Percentiles rank a stretch among this genome's conserved stretches.
phyloP scores from a whole-genome alignment of 495 filamentous ascomycete genomes.

The Symbiotaphrina buchneri region DNA sequence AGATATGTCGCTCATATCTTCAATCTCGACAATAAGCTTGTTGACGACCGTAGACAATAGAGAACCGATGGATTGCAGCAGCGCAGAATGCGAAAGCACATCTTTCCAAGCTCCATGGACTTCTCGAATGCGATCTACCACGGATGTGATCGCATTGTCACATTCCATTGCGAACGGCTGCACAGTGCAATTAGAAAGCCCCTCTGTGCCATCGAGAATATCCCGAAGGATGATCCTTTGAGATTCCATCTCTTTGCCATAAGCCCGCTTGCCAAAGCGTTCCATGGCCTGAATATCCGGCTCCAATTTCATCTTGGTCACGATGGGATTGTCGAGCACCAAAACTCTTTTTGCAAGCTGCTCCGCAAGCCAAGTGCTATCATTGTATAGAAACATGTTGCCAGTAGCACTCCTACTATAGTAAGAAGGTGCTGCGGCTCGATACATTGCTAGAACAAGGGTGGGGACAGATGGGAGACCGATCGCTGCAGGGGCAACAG shows the following conservation, averaged over 20 bases:
- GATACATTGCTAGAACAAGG: slow-evolving; percentile 72
- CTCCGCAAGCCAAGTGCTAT: slow-evolving; percentile 57
- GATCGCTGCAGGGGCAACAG: slow-evolving; percentile 45
- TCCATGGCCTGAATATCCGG: slow-evolving; percentile 51
- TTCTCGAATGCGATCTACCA: slow-evolving; percentile 40
- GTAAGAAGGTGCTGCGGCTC: slow-evolving; percentile 61
- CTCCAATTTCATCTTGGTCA: slow-evolving; percentile 36
- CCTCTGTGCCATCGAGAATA: slow-evolving; percentile 54
- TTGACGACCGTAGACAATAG: slow-evolving; percentile 58
- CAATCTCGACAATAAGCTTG: slow-evolving; percentile 65
- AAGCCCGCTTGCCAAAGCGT: slow-evolving; percentile 61
- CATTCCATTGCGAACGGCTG: slow-evolving; percentile 40
- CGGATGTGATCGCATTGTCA: slow-evolving; percentile 45
- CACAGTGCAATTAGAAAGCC: slow-evolving; percentile 36
- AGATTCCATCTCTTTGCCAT: slow-evolving; percentile 66
- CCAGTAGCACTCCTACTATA: slow-evolving; percentile 46
- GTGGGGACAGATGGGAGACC: slow-evolving; percentile 66
- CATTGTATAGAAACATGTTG: slow-evolving; percentile 89
- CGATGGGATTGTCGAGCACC: no score
- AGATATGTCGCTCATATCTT: slow-evolving; percentile 69
- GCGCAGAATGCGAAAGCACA: slow-evolving; percentile 62
- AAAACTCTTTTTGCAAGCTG: slow-evolving; percentile 36
- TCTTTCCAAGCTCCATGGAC: slow-evolving; percentile 52
- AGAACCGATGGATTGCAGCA: slow-evolving; percentile 67
- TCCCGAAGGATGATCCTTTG: slow-evolving; percentile 71